Evolutionary conservation across 176 grass and related monocot genomes (phyloP).

Genomic region (Rhipidocladum racemiflorum): DNA sequence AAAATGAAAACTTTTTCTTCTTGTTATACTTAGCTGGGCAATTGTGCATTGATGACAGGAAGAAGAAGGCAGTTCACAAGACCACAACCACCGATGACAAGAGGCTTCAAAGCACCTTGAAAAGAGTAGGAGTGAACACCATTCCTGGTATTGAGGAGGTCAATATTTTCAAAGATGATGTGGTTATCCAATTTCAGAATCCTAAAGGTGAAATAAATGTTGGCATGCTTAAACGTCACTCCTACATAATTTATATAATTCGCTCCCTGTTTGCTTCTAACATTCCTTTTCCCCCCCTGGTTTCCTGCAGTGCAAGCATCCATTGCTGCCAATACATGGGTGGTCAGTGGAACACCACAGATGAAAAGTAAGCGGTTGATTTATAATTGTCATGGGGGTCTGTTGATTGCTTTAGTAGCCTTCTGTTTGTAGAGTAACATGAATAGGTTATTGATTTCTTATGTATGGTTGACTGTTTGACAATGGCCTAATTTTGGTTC

Average conservation of each 20-base stretch:
- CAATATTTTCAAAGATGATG: constrained; percentile 79
- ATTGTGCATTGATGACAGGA: constrained; percentile 37
- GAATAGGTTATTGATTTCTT: not conserved
- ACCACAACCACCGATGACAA: constrained; percentile 77
- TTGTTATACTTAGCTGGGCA: not conserved
- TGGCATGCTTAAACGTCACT: not conserved
- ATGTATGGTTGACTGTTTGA: not conserved
- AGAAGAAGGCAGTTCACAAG: constrained; percentile 93
- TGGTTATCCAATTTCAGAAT: constrained; percentile 70
- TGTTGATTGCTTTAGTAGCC: constrained; percentile 12
- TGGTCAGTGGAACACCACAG: constrained; percentile 64
- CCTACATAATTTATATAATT: not conserved
- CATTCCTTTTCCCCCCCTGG: not conserved
- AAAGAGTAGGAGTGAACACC: constrained; percentile 66
- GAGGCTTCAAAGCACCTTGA: constrained; percentile 75
- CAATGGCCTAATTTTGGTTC: not conserved
- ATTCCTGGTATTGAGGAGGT: constrained; percentile 83
- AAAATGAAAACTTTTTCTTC: not conserved
- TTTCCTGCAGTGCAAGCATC: constrained; percentile 74
- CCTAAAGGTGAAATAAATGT: constrained; percentile 54
- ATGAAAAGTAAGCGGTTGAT: constrained; percentile 53
- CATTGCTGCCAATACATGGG: constrained; percentile 82
- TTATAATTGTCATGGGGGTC: not conserved
- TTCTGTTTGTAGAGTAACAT: not conserved
- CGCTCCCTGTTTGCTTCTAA: not conserved